Conservation (phyloP, 768 basidiomycete genomes). For the Tubosaeta brunneosetosa region DNA sequence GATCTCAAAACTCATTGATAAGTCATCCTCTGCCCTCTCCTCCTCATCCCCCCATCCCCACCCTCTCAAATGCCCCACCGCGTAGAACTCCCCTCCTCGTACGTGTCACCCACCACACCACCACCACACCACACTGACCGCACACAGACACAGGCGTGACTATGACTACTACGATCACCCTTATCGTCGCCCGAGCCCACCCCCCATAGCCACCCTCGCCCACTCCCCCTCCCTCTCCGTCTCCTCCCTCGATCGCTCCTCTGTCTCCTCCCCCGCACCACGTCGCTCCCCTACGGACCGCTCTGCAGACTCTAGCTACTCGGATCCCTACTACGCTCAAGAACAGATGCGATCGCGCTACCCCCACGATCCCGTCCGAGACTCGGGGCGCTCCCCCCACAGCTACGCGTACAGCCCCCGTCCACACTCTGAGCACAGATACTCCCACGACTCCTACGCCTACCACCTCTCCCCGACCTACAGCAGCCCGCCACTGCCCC, state of each 20-base stretch:
- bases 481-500: conserved; percentile 26
- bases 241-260: conserved; percentile 56
- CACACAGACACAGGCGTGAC: conserved; percentile 31
- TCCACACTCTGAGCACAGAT: conserved; percentile 27
- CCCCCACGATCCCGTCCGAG: conserved; percentile 32
- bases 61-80: conserved; percentile 44
- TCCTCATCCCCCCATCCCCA: conserved; percentile 15
- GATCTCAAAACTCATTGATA: conserved; percentile 33
- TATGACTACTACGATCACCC: conserved; percentile 40
- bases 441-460: conserved; percentile 31
- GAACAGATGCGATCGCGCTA: conserved; percentile 33
- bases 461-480: conserved; percentile 26
- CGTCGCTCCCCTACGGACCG: conserved; percentile 38
- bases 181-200: conserved; percentile 42
- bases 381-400: conserved; percentile 16
- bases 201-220: conserved; percentile 46
- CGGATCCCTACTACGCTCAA: conserved; percentile 39
- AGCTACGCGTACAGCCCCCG: conserved; percentile 25
- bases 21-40: conserved; percentile 26
- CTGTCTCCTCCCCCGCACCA: conserved; percentile 54
- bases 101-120: no score
- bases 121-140: conserved; percentile 29
- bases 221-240: conserved; percentile 60
- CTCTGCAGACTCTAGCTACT: conserved; percentile 28
- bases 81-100: conserved; percentile 37